These are phyloP conservation scores for Tranzscheliella williamsii DNA, from an alignment of 1,284 basidiomycete species.

Conservation along the genomic window DNA sequence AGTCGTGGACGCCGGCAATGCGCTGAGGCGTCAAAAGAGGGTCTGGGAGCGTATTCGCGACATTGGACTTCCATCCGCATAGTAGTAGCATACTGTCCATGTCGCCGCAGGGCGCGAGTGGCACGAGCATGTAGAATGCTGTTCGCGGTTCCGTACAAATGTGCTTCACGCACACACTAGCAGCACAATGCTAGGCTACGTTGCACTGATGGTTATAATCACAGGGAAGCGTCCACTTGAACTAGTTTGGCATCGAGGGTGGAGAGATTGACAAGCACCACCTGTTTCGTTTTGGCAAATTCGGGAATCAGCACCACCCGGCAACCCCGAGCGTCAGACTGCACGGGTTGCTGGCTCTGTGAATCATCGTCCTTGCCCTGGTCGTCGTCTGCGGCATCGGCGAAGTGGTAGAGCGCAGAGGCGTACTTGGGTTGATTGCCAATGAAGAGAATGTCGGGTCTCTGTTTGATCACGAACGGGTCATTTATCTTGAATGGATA, in stretches of 20 bases:
- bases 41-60: constrained; percentile 18
- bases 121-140: no score
- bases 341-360: constrained; percentile 22
- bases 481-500: constrained; percentile 87
- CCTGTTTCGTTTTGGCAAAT: constrained; percentile 71
- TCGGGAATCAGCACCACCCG: constrained; percentile 81
- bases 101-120: no score
- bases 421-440: constrained; percentile 76
- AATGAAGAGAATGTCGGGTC: constrained; percentile 88
- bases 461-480: constrained; percentile 82
- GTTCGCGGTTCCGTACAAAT: no score
- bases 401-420: constrained; percentile 64
- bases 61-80: constrained; percentile 10
- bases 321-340: constrained; percentile 62
- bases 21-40: constrained; percentile 14
- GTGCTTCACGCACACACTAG: no score
- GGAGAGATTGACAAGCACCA: constrained; percentile 70
- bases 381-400: constrained; percentile 40
- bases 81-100: no score
- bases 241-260: constrained; percentile 66
- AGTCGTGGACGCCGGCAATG: constrained; percentile 26
- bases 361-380: not conserved
- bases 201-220: no score
- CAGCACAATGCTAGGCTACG: no score
- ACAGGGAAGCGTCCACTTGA: constrained; percentile 7